Conservation (phyloP, 768 basidiomycete genomes). For the Trametes coccinea region DNA sequence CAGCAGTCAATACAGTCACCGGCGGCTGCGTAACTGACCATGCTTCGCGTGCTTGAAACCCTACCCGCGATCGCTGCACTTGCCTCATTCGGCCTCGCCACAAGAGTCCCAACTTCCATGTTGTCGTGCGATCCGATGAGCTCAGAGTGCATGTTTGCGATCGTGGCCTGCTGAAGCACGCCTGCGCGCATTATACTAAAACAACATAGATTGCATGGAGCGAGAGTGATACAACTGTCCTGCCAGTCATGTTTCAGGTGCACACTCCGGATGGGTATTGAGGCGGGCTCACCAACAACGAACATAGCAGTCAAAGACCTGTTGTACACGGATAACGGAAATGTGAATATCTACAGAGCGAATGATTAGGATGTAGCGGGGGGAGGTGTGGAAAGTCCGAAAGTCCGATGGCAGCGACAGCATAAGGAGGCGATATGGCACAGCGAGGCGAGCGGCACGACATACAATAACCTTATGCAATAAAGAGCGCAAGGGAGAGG, state of each 20-base stretch:
- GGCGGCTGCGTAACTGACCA: neutral
- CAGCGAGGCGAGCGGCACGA: conserved; percentile 19
- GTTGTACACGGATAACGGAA: conserved; percentile 4
- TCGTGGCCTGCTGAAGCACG: neutral
- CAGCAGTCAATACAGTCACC: neutral
- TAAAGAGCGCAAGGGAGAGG: conserved; percentile 13
- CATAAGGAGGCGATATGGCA: conserved; percentile 21
- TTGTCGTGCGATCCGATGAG: neutral
- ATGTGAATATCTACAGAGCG: conserved; percentile 20
- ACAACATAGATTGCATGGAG: conserved; percentile 13
- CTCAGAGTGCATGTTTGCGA: neutral
- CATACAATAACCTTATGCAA: conserved; percentile 23
- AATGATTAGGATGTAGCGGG: conserved; percentile 13
- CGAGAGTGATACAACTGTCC: conserved; percentile 13
- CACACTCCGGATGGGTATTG: neutral
- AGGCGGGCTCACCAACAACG: conserved; percentile 6
- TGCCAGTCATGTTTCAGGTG: conserved; percentile 11
- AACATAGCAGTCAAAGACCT: neutral
- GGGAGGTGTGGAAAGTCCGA: neutral
- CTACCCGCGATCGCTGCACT: neutral
- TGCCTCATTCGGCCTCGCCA: neutral
- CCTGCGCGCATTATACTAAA: conserved; percentile 4
- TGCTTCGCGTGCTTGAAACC: neutral
- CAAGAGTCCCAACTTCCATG: neutral
- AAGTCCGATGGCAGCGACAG: conserved; percentile 16